phyloP scores from a whole-genome alignment of 768 basidiomycete species.

The Thelephora aurantiotincta region DNA sequence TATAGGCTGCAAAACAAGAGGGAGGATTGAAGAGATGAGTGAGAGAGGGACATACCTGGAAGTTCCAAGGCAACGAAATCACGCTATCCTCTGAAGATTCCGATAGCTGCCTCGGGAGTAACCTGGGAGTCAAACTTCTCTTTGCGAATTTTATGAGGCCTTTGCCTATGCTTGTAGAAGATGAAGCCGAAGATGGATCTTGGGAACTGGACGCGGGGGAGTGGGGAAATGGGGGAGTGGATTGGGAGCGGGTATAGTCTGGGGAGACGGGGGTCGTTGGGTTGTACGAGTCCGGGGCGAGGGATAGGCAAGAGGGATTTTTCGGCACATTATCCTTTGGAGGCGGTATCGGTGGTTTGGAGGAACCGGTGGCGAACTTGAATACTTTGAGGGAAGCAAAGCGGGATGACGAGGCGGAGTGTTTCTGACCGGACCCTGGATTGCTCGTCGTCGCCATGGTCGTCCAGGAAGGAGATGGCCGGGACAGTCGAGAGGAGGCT shows the following conservation, averaged over 20 bases:
- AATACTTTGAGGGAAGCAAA: slow-evolving; percentile 29
- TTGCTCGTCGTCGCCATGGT: too few species aligned
- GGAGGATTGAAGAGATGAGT: background rate
- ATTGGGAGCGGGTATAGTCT: slow-evolving; percentile 13
- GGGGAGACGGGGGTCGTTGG: slow-evolving; percentile 24
- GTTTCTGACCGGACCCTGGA: background rate
- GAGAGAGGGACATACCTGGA: slow-evolving; percentile 35
- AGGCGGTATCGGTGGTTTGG: slow-evolving; percentile 40
- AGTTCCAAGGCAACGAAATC: slow-evolving; percentile 63
- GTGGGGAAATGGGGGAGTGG: slow-evolving; percentile 10
- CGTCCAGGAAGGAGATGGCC: too few species aligned
- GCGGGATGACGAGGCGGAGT: slow-evolving; percentile 17
- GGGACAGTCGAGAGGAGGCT: too few species aligned
- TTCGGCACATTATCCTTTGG: slow-evolving; percentile 40
- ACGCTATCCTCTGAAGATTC: slow-evolving; percentile 36
- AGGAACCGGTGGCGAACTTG: slow-evolving; percentile 18
- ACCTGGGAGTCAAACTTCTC: slow-evolving; percentile 19
- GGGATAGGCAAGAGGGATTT: slow-evolving; percentile 26
- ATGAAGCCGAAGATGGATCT: slow-evolving; percentile 9
- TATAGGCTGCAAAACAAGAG: background rate
- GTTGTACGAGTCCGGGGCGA: slow-evolving; percentile 25
- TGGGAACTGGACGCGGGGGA: slow-evolving; percentile 9
- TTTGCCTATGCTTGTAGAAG: slow-evolving; percentile 14
- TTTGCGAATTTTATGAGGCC: slow-evolving; percentile 22
- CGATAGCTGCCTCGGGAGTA: slow-evolving; percentile 10